A percentile compares a stretch with the other conserved stretches of the same genome.
phyloP scores from a whole-genome alignment of 345 rosid species.

The Nephelium lappaceum region DNA sequence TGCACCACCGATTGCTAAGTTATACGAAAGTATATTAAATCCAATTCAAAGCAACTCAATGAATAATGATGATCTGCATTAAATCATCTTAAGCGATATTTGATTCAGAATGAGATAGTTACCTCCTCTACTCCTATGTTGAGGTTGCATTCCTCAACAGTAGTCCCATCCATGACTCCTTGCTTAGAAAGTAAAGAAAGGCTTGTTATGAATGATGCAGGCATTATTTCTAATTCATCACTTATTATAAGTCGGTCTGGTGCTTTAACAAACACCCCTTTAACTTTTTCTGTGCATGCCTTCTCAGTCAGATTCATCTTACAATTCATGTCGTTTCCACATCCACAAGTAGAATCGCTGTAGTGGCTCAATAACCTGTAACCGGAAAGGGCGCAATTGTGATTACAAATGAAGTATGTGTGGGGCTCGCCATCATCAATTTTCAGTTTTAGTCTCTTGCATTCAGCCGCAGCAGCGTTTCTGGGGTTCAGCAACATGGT shows the following conservation, averaged over 20 bases:
- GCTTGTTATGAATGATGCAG: slow-evolving; percentile 14
- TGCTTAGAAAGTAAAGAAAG: slow-evolving; percentile 17
- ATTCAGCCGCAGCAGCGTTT: slow-evolving; percentile 10
- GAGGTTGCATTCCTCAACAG: slow-evolving; percentile 17
- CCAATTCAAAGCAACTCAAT: no score
- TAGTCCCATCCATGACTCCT: slow-evolving; percentile 15
- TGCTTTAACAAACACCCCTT: slow-evolving; percentile 30
- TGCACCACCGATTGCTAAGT: no score
- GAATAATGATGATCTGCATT: no score
- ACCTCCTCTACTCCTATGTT: slow-evolving; percentile 17
- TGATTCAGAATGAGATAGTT: not conserved
- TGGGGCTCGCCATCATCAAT: not conserved
- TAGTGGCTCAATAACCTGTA: slow-evolving; percentile 14
- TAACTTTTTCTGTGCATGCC: no score
- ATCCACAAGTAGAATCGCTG: not conserved
- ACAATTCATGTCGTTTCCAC: not conserved
- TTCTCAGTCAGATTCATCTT: not conserved
- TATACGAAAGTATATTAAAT: no score
- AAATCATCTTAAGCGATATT: not conserved
- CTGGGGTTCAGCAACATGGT: slow-evolving; percentile 24
- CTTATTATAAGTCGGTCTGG: not conserved
- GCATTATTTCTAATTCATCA: slow-evolving; percentile 25
- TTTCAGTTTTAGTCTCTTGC: slow-evolving; percentile 22
- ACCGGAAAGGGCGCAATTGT: not conserved
- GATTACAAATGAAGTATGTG: not conserved